A percentile compares a stretch with the other conserved stretches of the same genome.
phyloP scores from a whole-genome alignment of 2,329 filamentous ascomycete species.

The Xylogone sp. region DNA sequence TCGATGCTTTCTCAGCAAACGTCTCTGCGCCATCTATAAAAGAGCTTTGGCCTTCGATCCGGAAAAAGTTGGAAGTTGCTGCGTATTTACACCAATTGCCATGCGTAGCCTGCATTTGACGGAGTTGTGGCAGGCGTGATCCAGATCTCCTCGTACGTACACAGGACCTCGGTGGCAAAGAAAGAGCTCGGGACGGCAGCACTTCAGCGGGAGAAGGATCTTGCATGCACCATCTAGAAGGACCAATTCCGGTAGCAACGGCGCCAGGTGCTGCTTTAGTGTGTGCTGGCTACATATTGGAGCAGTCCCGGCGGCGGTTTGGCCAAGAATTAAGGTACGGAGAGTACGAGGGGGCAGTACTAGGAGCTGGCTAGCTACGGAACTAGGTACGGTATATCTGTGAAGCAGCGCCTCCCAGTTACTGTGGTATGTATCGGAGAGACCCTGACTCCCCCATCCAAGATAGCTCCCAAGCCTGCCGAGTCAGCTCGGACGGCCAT shows the following conservation, averaged over 20 bases:
- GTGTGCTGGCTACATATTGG: background rate
- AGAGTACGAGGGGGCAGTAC: background rate
- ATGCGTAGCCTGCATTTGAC: background rate
- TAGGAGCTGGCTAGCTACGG: background rate
- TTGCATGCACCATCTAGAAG: background rate
- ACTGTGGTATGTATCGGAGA: background rate
- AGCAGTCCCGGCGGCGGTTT: background rate
- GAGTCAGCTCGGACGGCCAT: background rate
- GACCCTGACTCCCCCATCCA: background rate
- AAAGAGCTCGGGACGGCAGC: background rate
- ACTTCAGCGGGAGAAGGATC: background rate
- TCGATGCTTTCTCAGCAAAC: background rate
- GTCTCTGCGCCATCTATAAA: background rate
- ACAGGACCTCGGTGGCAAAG: background rate
- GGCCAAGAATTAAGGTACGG: background rate
- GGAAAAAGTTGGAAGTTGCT: background rate
- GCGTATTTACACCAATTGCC: background rate
- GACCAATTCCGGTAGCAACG: background rate
- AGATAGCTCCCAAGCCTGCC: background rate
- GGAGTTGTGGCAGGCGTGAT: background rate
- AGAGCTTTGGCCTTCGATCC: background rate
- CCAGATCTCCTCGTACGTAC: background rate
- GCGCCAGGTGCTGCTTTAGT: no score
- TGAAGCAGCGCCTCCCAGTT: no score
- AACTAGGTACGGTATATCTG: background rate